Evolutionary conservation across 805 yeast species (phyloP), one percentile per base, ranked within the genome.

Genomic region (Zygoascus flipseniorum): DNA sequence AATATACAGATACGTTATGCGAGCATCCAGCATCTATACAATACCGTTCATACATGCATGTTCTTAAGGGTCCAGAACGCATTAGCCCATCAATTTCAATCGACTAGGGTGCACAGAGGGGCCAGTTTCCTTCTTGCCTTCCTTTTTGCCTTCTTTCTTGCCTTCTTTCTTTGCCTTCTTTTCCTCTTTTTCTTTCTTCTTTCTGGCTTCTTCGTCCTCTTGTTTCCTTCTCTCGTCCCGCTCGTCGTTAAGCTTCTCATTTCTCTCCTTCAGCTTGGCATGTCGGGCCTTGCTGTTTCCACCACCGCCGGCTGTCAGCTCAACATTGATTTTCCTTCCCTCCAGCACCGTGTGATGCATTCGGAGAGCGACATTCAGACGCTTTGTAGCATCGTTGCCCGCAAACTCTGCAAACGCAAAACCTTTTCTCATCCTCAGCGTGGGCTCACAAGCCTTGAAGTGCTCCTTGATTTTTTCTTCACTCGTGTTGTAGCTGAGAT

Each of bases 291-390:
- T 72, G 9, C 95, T 82, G 67, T 92, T 92, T 53, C 97, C 97
- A 48, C 99, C 99, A 43, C 99, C 99, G 53, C 99, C 99, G 50
- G 89, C 99, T 1, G 98, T 93, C 62, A 93, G 76, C 68, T 93
- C 99, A 37, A 93, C 97, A 65, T 93, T 93, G 64, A 93, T 90
- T 67, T 83, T 88, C 60, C 97, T 77, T 45, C 78, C 76, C 54
- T 80, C 76, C 58, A 92, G 66, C 9, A 73, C 62, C 2, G 92
- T 76, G 69, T 88, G 96, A 68, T 93, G 97, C 75, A 86, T 78
- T 58, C 85, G 75, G 61, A 93, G 74, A 0, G 97, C 97, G 47
- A 80, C 76, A 62, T 89, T 96, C 83, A 93, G 83, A 56, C 84
- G 79, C 56, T 81, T 78, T 61, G 85, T 85, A 43, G 90, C 87